A percentile compares a stretch with the other conserved stretches of the same genome.
These are phyloP conservation scores for Mycena polygramma DNA, from an alignment of 768 basidiomycete species.

Conservation along the genomic window DNA sequence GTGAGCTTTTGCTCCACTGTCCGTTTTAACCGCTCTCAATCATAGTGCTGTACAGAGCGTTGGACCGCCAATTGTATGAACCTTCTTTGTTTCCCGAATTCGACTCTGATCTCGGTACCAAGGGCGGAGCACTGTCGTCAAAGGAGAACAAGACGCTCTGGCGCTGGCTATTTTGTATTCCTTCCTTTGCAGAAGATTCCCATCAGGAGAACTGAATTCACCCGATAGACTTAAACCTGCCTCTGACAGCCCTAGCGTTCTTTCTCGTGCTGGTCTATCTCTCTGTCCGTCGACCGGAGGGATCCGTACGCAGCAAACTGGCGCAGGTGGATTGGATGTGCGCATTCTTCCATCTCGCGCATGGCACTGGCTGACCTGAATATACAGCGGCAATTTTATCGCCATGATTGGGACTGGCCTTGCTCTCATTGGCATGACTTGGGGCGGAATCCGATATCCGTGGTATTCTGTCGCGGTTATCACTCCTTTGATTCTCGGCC, in stretches of 20 bases:
- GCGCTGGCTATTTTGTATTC: slow-evolving; percentile 47
- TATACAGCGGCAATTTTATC: slow-evolving; percentile 49
- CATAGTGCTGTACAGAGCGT: neutral
- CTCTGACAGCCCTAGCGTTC: slow-evolving; percentile 40
- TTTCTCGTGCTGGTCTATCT: slow-evolving; percentile 39
- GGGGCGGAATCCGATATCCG: slow-evolving; percentile 51
- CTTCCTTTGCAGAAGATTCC: neutral
- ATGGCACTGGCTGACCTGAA: neutral
- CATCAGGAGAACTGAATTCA: neutral
- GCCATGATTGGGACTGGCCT: slow-evolving; percentile 46
- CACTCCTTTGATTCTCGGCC: slow-evolving; percentile 54
- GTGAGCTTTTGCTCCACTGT: slow-evolving; percentile 6
- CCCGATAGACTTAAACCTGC: slow-evolving; percentile 50
- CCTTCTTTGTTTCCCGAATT: neutral
- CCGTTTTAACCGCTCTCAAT: neutral
- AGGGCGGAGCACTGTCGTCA: slow-evolving; percentile 40
- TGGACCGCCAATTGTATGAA: slow-evolving; percentile 24
- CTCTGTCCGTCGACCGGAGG: slow-evolving; percentile 43
- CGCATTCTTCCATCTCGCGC: slow-evolving; percentile 14
- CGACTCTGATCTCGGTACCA: neutral
- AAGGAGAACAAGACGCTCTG: slow-evolving; percentile 33
- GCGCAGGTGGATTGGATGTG: slow-evolving; percentile 52
- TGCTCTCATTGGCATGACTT: slow-evolving; percentile 53
- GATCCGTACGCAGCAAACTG: slow-evolving; percentile 45
- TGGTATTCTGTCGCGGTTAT: slow-evolving; percentile 54